These are phyloP conservation scores for Pleoardoris graminearum DNA, from an alignment of 2,329 filamentous ascomycete species.

Conservation along the genomic window DNA sequence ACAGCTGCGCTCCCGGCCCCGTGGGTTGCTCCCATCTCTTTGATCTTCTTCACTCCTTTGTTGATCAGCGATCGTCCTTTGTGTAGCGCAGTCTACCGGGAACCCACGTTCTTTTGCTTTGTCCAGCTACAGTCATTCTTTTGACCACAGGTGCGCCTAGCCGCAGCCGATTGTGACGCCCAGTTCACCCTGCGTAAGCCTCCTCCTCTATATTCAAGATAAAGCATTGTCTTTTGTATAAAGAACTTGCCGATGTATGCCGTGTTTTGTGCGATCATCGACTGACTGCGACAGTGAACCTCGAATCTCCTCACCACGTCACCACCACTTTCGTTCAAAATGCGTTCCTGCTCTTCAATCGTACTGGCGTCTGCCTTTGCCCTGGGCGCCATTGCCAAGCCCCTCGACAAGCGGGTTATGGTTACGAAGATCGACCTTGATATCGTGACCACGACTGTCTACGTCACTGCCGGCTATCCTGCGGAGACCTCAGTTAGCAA, in stretches of 20 bases:
- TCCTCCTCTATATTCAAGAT: background rate
- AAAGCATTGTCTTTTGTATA: background rate
- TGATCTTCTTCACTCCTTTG: conserved; percentile 31
- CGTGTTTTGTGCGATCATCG: background rate
- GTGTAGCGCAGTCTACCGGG: conserved; percentile 26
- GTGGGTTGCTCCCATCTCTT: conserved; percentile 17
- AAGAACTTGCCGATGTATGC: background rate
- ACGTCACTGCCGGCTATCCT: conserved; percentile 16
- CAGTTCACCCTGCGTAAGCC: conserved; percentile 19
- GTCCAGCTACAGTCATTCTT: conserved; percentile 23
- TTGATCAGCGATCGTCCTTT: conserved; percentile 23
- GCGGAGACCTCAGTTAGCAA: background rate
- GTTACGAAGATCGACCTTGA: conserved; percentile 28
- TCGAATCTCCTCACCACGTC: background rate
- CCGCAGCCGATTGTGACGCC: conserved; percentile 15
- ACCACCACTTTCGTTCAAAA: conserved; percentile 19
- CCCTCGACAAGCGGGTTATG: conserved; percentile 27
- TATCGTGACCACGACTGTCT: conserved; percentile 28
- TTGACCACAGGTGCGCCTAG: conserved; percentile 22
- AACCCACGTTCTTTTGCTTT: conserved; percentile 30
- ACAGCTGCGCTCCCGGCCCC: conserved; percentile 10
- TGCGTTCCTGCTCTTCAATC: conserved; percentile 32
- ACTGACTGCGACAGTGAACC: conserved; percentile 8
- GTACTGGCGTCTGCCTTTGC: conserved; percentile 32
- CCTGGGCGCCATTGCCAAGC: conserved; percentile 29